phyloP scores from a whole-genome alignment of 345 rosid species.

The Eucalyptus polybractea region DNA sequence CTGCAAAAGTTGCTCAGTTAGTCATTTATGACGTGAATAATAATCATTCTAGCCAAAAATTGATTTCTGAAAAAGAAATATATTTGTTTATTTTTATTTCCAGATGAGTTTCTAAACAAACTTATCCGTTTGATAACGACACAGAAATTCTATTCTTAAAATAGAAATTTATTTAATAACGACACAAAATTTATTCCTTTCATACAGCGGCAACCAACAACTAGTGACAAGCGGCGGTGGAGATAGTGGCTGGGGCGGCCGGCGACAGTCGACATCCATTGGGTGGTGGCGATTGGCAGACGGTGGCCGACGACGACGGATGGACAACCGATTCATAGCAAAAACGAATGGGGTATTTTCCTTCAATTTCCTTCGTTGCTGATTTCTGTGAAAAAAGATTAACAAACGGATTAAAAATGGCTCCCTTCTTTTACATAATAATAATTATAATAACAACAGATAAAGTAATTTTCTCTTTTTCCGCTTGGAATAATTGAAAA shows the following conservation, averaged over 20 bases:
- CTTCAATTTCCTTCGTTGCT: background rate
- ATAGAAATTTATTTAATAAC: no score
- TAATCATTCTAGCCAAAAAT: rapidly evolving
- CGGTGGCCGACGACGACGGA: rapidly evolving
- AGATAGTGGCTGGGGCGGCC: no score
- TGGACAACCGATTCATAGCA: no score
- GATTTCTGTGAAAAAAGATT: no score
- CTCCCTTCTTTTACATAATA: background rate
- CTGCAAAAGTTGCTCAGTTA: background rate
- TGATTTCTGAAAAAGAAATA: rapidly evolving
- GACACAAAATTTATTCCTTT: no score
- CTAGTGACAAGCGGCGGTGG: rapidly evolving
- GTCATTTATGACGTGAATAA: no score
- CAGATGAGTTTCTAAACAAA: no score
- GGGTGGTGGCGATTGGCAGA: no score
- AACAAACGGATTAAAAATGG: background rate
- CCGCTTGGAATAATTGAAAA: background rate
- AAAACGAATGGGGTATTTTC: background rate
- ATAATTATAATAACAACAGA: background rate
- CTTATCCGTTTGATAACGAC: no score
- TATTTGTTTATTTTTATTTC: no score
- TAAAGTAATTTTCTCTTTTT: background rate
- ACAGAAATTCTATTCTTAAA: rapidly evolving
- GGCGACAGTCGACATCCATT: no score
- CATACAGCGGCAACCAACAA: no score